A percentile compares a stretch with the other conserved stretches of the same genome.
Conservation (phyloP, 2,329 filamentous ascomycete species). For the Ophiostoma quercus region DNA sequence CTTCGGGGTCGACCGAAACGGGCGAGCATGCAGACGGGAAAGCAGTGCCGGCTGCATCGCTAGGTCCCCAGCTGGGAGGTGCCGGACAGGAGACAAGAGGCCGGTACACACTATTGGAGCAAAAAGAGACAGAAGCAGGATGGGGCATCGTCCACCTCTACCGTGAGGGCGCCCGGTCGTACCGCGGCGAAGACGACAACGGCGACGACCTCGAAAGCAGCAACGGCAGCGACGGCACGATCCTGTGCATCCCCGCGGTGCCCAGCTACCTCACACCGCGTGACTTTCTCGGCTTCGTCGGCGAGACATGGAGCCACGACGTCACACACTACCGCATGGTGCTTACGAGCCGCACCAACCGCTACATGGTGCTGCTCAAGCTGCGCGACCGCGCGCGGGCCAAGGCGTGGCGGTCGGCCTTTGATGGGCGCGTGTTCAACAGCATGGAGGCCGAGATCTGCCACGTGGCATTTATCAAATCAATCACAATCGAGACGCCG, state of each 20-base stretch:
- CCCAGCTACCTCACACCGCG: conserved; percentile 88
- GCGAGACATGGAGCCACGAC: conserved; percentile 75
- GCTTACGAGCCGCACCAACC: conserved; percentile 78
- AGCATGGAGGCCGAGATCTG: conserved; percentile 92
- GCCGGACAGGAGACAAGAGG: conserved; percentile 78
- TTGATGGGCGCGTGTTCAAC: conserved; percentile 91
- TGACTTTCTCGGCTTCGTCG: conserved; percentile 87
- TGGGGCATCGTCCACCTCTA: conserved; percentile 96
- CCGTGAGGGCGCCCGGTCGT: conserved; percentile 56
- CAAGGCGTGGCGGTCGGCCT: conserved; percentile 73
- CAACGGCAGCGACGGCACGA: conserved; percentile 62
- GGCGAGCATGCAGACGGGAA: conserved; percentile 27
- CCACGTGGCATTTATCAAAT: conserved; percentile 90
- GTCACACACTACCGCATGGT: conserved; percentile 95
- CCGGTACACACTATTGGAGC: conserved; percentile 64
- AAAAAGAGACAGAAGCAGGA: conserved; percentile 69
- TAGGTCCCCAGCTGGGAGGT: conserved; percentile 52
- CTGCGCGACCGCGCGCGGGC: conserved; percentile 73
- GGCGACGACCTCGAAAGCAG: conserved; percentile 31
- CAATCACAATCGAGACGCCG: conserved; percentile 70
- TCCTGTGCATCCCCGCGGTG: conserved; percentile 87
- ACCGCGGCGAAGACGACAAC: conserved; percentile 22
- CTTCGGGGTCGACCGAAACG: neutral
- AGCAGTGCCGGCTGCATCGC: conserved; percentile 33
- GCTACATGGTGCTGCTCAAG: conserved; percentile 94